A percentile compares a stretch with the other conserved stretches of the same genome.
phyloP scores from a whole-genome alignment of 2,329 filamentous ascomycete species.

The Beauveria bassiana region DNA sequence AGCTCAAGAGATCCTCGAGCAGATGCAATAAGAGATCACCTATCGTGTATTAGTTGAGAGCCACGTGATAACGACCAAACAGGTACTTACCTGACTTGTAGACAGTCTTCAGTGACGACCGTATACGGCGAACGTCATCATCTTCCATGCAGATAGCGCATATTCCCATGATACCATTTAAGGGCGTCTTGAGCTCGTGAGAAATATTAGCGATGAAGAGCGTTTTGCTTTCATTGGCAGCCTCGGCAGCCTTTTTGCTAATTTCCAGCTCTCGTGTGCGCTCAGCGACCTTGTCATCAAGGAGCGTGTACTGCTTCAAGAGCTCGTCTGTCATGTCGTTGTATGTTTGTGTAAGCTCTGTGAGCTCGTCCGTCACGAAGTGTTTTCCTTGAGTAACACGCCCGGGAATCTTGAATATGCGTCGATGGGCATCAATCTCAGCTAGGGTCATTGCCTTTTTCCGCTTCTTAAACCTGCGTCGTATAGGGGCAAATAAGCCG shows the following conservation, averaged over 20 bases:
- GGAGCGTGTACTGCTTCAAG: slow-evolving; percentile 72
- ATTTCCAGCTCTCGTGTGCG: slow-evolving; percentile 78
- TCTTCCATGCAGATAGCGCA: slow-evolving; percentile 90
- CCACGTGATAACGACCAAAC: neutral
- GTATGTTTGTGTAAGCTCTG: slow-evolving; percentile 76
- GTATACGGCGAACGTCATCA: slow-evolving; percentile 67
- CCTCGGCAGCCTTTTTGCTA: slow-evolving; percentile 85
- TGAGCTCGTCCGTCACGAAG: slow-evolving; percentile 73
- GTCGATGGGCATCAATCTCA: slow-evolving; percentile 34
- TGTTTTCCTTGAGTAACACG: slow-evolving; percentile 72
- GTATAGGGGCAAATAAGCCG: slow-evolving; percentile 31
- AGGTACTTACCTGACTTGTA: slow-evolving; percentile 61
- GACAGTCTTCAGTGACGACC: slow-evolving; percentile 76
- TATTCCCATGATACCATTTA: slow-evolving; percentile 95
- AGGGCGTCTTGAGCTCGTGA: slow-evolving; percentile 80
- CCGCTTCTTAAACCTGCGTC: slow-evolving; percentile 28
- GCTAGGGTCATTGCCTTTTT: slow-evolving; percentile 18
- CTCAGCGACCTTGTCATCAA: slow-evolving; percentile 79
- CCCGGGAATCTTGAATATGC: slow-evolving; percentile 73
- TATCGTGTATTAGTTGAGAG: slow-evolving; percentile 11
- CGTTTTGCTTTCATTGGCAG: slow-evolving; percentile 95
- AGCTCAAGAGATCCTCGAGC: slow-evolving; percentile 81
- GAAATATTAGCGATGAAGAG: slow-evolving; percentile 95
- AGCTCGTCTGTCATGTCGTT: slow-evolving; percentile 93
- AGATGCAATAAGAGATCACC: slow-evolving; percentile 75